phyloP scores from a whole-genome alignment of 495 filamentous ascomycete species.

The Emericellopsis terricola region DNA sequence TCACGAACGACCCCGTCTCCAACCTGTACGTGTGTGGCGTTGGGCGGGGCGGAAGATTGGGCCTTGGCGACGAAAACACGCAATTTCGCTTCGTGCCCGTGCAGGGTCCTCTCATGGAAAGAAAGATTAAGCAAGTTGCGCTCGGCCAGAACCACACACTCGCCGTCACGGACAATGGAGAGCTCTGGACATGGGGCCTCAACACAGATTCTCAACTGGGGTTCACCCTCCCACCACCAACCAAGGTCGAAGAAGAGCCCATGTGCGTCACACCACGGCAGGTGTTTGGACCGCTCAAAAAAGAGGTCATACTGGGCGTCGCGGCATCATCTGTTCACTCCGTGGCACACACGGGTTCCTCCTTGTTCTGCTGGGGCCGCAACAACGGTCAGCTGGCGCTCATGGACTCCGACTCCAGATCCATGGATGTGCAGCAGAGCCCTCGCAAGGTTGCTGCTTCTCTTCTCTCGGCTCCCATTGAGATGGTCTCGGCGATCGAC shows the following conservation, averaged over 20 bases:
- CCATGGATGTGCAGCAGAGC: slow-evolving; percentile 59
- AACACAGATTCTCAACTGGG: slow-evolving; percentile 80
- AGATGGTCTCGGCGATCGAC: slow-evolving; percentile 74
- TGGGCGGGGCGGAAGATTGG: slow-evolving; percentile 76
- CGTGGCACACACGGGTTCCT: slow-evolving; percentile 63
- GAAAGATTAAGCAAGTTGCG: slow-evolving; percentile 51
- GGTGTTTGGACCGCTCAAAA: slow-evolving; percentile 78
- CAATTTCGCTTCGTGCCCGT: slow-evolving; percentile 70
- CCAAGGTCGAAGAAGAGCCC: slow-evolving; percentile 55
- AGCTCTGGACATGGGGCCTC: slow-evolving; percentile 83
- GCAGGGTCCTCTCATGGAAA: slow-evolving; percentile 50
- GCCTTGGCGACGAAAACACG: slow-evolving; percentile 77
- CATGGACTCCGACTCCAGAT: slow-evolving; percentile 85
- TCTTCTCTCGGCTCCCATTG: slow-evolving; percentile 59
- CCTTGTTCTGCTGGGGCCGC: slow-evolving; percentile 87
- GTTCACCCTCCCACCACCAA: slow-evolving; percentile 40
- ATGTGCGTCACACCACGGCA: slow-evolving; percentile 68
- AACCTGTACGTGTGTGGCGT: slow-evolving; percentile 91
- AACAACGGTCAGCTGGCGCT: slow-evolving; percentile 90
- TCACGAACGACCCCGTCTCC: slow-evolving; percentile 77
- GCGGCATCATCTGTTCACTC: slow-evolving; percentile 90
- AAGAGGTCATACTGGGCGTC: slow-evolving; percentile 62
- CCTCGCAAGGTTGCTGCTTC: slow-evolving; percentile 80
- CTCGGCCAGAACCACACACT: slow-evolving; percentile 85
- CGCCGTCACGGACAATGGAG: slow-evolving; percentile 62